Evolutionary conservation across 345 rosid species (phyloP).

Genomic region (Toxicodendron radicans): DNA sequence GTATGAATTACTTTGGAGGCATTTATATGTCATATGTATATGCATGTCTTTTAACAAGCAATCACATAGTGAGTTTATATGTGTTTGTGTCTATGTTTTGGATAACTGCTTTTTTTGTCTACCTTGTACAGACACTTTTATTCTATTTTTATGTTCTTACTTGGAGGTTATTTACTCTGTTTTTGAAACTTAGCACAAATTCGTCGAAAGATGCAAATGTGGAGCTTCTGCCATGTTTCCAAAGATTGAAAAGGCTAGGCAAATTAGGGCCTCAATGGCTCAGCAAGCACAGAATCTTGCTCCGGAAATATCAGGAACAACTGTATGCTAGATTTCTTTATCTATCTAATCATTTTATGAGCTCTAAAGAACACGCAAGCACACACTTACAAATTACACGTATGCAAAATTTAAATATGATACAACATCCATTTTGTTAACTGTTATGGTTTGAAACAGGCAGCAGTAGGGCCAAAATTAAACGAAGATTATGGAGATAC

Average conservation of each 20-base stretch:
- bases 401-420: background rate
- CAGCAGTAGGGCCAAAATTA: slow-evolving; percentile 45
- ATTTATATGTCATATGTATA: background rate
- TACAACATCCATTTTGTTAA: background rate
- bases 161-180: slow-evolving; percentile 23
- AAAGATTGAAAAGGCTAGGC: slow-evolving; percentile 88
- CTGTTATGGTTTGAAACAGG: slow-evolving; percentile 44
- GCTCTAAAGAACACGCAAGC: background rate
- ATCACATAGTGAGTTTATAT: background rate
- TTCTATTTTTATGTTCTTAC: slow-evolving; percentile 23
- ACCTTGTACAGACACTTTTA: background rate
- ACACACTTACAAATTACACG: background rate
- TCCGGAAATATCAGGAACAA: slow-evolving; percentile 40
- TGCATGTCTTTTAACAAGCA: background rate
- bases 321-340: slow-evolving; percentile 37
- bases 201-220: slow-evolving; percentile 81
- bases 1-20: background rate
- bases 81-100: background rate
- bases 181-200: slow-evolving; percentile 73
- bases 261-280: slow-evolving; percentile 67
- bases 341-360: background rate
- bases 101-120: background rate
- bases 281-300: slow-evolving; percentile 54
- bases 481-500: slow-evolving; percentile 75
- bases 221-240: slow-evolving; percentile 93